phyloP scores from a whole-genome alignment of 768 basidiomycete genomes.

The Pulveroboletus frians region DNA sequence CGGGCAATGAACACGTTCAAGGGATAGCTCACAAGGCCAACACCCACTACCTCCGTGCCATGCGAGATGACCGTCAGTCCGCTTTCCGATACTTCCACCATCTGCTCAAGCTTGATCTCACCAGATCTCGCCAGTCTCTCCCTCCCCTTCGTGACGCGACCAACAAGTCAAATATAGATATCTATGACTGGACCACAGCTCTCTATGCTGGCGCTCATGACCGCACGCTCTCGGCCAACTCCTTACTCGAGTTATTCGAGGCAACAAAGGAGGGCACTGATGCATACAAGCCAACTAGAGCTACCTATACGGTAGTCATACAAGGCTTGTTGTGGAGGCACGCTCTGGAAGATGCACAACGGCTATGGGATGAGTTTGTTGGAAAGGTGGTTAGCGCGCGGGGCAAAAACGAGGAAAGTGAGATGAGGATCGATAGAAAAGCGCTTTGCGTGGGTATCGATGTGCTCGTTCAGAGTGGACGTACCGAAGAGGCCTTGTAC shows the following conservation, averaged over 20 bases:
- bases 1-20: neutral
- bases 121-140: constrained; percentile 6
- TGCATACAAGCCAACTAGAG: constrained; percentile 38
- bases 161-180: constrained; percentile 32
- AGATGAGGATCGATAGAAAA: constrained; percentile 37
- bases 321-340: constrained; percentile 46
- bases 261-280: constrained; percentile 24
- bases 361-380: constrained; percentile 40
- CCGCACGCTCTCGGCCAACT: constrained; percentile 23
- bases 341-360: constrained; percentile 36
- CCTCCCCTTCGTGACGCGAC: neutral
- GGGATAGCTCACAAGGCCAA: constrained; percentile 35
- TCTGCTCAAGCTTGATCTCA: constrained; percentile 30
- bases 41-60: constrained; percentile 39
- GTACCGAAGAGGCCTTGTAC: constrained; percentile 44
- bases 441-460: constrained; percentile 49
- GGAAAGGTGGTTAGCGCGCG: constrained; percentile 7
- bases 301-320: constrained; percentile 51
- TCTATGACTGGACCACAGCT: constrained; percentile 44
- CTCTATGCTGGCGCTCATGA: constrained; percentile 45
- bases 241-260: constrained; percentile 37
- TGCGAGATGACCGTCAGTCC: constrained; percentile 37
- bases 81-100: constrained; percentile 45
- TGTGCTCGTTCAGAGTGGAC: constrained; percentile 40
- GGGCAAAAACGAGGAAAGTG: neutral